These are phyloP conservation scores for Heliosperma pusillum DNA, from an alignment of 148 eudicot species.

Conservation along the genomic window DNA sequence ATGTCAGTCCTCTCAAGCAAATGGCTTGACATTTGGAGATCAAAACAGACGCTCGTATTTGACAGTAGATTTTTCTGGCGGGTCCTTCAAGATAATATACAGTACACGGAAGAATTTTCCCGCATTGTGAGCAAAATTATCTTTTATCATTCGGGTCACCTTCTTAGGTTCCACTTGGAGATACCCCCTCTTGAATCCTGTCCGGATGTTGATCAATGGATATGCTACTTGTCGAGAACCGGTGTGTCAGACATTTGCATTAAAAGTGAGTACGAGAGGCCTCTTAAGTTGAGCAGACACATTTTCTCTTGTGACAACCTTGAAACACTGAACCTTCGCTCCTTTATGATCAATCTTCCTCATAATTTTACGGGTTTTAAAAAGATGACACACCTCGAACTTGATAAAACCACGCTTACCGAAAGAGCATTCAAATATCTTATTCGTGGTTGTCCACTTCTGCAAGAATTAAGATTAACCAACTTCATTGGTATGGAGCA, in stretches of 20 bases:
- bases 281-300: constrained; percentile 6
- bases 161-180: not conserved
- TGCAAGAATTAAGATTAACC: not conserved
- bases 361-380: constrained; percentile 15
- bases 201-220: constrained; percentile 20
- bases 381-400: constrained; percentile 25
- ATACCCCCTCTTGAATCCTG: not conserved
- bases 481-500: not conserved
- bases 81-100: not conserved
- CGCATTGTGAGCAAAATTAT: not conserved
- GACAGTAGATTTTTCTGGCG: not conserved
- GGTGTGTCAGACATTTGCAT: constrained; percentile 23
- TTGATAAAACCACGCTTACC: not conserved
- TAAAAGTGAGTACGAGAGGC: not conserved
- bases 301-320: constrained; percentile 18
- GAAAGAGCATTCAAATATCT: not conserved
- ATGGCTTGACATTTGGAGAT: not conserved
- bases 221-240: constrained; percentile 24
- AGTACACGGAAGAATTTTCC: not conserved
- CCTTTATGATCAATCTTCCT: constrained; percentile 8
- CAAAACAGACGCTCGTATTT: not conserved
- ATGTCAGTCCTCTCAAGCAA: not conserved
- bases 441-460: not conserved
- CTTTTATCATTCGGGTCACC: constrained; percentile 1
- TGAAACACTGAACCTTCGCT: constrained; percentile 24